Conservation (phyloP, 2,329 filamentous ascomycete genomes). For the Alternaria alternata region DNA sequence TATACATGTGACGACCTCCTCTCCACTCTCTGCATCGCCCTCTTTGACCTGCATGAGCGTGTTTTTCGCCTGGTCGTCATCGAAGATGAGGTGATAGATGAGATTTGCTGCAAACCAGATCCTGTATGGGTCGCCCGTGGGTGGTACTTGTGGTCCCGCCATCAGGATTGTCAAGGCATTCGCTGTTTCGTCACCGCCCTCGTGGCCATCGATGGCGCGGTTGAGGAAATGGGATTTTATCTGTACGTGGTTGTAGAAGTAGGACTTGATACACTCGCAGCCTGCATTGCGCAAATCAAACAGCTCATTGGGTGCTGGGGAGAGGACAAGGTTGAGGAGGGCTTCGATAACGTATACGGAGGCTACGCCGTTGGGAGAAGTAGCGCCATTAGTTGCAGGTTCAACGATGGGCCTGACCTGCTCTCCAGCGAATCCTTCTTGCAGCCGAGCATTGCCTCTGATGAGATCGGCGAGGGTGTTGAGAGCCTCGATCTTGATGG, state of each 20-base stretch:
- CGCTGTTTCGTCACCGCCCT: slow-evolving; percentile 79
- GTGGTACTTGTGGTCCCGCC: slow-evolving; percentile 67
- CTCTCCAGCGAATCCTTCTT: slow-evolving; percentile 89
- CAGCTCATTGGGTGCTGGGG: slow-evolving; percentile 69
- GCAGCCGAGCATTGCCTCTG: slow-evolving; percentile 77
- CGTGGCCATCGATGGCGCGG: slow-evolving; percentile 87
- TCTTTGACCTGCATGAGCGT: slow-evolving; percentile 84
- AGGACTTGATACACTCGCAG: slow-evolving; percentile 90
- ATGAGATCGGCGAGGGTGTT: slow-evolving; percentile 89
- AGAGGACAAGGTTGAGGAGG: slow-evolving; percentile 81
- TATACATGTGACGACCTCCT: slow-evolving; percentile 94
- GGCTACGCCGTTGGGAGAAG: slow-evolving; percentile 60
- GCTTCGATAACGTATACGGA: slow-evolving; percentile 93
- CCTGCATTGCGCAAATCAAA: slow-evolving; percentile 86
- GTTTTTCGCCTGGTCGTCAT: slow-evolving; percentile 80
- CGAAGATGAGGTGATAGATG: slow-evolving; percentile 83
- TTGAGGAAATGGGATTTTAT: slow-evolving; percentile 87
- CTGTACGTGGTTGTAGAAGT: slow-evolving; percentile 81
- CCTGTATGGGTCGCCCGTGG: slow-evolving; percentile 81
- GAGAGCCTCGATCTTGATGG: slow-evolving; percentile 86
- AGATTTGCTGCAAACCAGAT: slow-evolving; percentile 90
- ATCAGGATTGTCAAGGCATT: slow-evolving; percentile 89
- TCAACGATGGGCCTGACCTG: slow-evolving; percentile 73
- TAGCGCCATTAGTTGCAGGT: slow-evolving; percentile 50
- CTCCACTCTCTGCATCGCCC: slow-evolving; percentile 85